Base-by-base conservation (phyloP, 805 yeast species). In the Candida nemodendra region DNA sequence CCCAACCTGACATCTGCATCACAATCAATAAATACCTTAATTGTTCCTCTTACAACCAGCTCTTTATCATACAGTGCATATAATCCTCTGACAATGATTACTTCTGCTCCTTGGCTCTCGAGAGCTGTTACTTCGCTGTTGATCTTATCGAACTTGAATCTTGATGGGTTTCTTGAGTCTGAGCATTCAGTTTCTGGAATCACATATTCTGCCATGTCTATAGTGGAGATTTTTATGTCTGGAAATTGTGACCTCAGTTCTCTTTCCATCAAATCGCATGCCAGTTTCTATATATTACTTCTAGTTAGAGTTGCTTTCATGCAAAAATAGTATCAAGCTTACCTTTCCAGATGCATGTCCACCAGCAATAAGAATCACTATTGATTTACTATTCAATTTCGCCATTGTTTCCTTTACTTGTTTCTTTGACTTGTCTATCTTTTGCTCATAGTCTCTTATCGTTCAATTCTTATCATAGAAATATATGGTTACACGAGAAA, bases 1-100 rank as follows among this genome's bases (percentile, higher is more conserved):
- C 87, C 80, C 27, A 90, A 65, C 38, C 96, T 65, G 4, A 84
- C 78, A 59, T 90, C 98, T 1, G 91, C 79, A 60, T 90, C 97
- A 44, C 88, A 75, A 48, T 86, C 93, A 12, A 90, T 70, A 50
- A 82, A 90, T 2, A 90, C 77, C 53, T 78, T 82, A 47, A 89
- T 66, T 1, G 77, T 68, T 0, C 90, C 80, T 53, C 72, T 44
- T 9, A 65, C 65, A 24, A 84, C 62, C 9, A 90, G 59, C 14
- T 65, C 66, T 30, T 65, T 62, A 56, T 86, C 81, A 53, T 78
- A 84, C 17, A 90, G 66, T 0, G 95, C 91, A 54, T 90, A 90
- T 14, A 83, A 65, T 2, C 98, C 97, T 48, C 81, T 81, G 1
- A 88, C 72, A 5, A 89, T 59, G 9, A 72, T 57, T 13, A 77